These are phyloP conservation scores for Bondarzewia mesenterica DNA, from an alignment of 1,284 basidiomycete species.

Conservation along the genomic window DNA sequence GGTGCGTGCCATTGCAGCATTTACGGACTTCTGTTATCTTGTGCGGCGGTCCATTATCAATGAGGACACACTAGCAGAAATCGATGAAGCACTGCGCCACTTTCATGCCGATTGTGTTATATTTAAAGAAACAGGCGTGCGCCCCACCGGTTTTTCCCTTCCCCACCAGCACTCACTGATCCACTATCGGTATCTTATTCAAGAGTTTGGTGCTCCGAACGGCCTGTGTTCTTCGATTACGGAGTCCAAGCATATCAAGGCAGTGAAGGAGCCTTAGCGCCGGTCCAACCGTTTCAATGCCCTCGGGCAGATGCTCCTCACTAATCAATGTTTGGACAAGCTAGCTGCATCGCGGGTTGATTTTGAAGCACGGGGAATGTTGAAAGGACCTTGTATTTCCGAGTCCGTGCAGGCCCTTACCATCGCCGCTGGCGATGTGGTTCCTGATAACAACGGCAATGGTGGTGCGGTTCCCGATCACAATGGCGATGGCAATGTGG, in stretches of 20 bases:
- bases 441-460: no score
- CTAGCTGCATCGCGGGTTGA: neutral
- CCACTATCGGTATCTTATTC: conserved; percentile 10
- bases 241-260: conserved; percentile 19
- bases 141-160: conserved; percentile 14
- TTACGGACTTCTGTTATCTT: conserved; percentile 17
- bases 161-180: conserved; percentile 14
- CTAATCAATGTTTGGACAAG: neutral
- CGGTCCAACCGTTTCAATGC: conserved; percentile 8
- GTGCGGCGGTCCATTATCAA: conserved; percentile 2
- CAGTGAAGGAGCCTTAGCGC: conserved; percentile 19
- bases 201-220: conserved; percentile 14
- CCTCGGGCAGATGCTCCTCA: neutral
- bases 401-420: neutral
- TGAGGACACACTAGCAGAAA: neutral
- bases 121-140: conserved; percentile 10
- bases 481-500: no score
- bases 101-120: conserved; percentile 10
- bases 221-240: conserved; percentile 20
- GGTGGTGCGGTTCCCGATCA: neutral
- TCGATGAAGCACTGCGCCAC: conserved; percentile 8
- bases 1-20: conserved; percentile 8
- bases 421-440: neutral
- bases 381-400: neutral
- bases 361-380: neutral